Conservation (phyloP, 2,329 filamentous ascomycete species). For the Microcyclospora tardicrescens region DNA sequence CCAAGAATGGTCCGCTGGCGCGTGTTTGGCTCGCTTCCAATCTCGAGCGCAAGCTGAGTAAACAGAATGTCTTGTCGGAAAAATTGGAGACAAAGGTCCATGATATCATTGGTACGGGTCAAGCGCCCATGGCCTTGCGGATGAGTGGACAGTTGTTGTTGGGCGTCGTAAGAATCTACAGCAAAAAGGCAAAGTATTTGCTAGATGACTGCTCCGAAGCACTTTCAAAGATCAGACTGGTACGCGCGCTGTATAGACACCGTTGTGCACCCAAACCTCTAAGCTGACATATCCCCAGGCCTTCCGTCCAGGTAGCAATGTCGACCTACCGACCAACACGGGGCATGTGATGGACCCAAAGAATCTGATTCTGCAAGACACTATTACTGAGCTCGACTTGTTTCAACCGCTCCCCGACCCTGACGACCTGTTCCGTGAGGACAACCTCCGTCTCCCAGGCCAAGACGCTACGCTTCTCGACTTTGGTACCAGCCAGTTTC, state of each 20-base stretch:
- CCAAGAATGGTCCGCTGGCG: slow-evolving; percentile 92
- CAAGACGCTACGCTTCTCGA: slow-evolving; percentile 36
- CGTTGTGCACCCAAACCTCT: neutral
- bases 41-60: slow-evolving; percentile 94
- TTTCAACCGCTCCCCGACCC: slow-evolving; percentile 69
- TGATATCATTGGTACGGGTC: slow-evolving; percentile 83
- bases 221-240: slow-evolving; percentile 97
- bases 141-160: slow-evolving; percentile 87
- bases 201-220: slow-evolving; percentile 97
- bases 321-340: slow-evolving; percentile 74
- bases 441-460: slow-evolving; percentile 17
- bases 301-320: slow-evolving; percentile 78
- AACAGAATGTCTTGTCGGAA: slow-evolving; percentile 87
- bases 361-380: slow-evolving; percentile 78
- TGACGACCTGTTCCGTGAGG: slow-evolving; percentile 54
- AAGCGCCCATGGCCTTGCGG: slow-evolving; percentile 88
- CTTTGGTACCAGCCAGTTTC: slow-evolving; percentile 60
- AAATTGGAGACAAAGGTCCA: slow-evolving; percentile 91
- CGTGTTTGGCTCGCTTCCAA: slow-evolving; percentile 98
- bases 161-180: slow-evolving; percentile 95
- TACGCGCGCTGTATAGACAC: slow-evolving; percentile 29
- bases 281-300: slow-evolving; percentile 43
- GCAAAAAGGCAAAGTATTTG: slow-evolving; percentile 88
- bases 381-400: slow-evolving; percentile 83
- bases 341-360: slow-evolving; percentile 70